Percentiles rank a stretch among this genome's conserved stretches.
Conservation (phyloP, 306 rosid species). For the Oxytropis ochrocephala region DNA sequence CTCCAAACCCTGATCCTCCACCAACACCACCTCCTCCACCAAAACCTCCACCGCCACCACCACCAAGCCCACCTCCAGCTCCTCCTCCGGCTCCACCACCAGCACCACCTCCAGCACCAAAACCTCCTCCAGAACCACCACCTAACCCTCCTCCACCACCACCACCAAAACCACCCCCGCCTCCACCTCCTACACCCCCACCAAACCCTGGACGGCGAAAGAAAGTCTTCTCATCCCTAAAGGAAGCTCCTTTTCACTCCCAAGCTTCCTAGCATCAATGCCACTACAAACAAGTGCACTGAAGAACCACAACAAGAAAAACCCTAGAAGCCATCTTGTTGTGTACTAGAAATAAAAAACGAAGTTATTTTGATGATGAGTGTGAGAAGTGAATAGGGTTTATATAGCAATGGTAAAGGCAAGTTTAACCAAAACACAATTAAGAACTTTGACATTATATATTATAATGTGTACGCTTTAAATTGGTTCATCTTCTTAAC, state of each 20-base stretch:
- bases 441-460: not conserved
- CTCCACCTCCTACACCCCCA: conserved; percentile 55
- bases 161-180: conserved; percentile 55
- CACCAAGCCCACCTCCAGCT: conserved; percentile 35
- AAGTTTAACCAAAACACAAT: not conserved
- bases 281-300: conserved; percentile 43
- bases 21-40: conserved; percentile 41
- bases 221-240: conserved; percentile 39
- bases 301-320: conserved; percentile 37
- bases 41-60: conserved; percentile 37
- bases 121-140: conserved; percentile 35
- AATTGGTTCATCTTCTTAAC: conserved; percentile 42
- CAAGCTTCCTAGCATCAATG: conserved; percentile 56
- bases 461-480: conserved; percentile 31
- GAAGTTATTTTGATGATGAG: not conserved
- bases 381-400: not conserved
- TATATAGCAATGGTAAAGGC: conserved; percentile 32
- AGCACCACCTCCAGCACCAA: conserved; percentile 30
- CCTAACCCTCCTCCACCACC: conserved; percentile 44
- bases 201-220: conserved; percentile 33
- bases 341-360: not conserved
- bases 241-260: conserved; percentile 14
- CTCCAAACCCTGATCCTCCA: conserved; percentile 46
- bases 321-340: conserved; percentile 26
- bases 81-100: conserved; percentile 39